Evolutionary conservation across 2,329 filamentous ascomycete species (phyloP).

Genomic region (Beauveria pseudobassiana): DNA sequence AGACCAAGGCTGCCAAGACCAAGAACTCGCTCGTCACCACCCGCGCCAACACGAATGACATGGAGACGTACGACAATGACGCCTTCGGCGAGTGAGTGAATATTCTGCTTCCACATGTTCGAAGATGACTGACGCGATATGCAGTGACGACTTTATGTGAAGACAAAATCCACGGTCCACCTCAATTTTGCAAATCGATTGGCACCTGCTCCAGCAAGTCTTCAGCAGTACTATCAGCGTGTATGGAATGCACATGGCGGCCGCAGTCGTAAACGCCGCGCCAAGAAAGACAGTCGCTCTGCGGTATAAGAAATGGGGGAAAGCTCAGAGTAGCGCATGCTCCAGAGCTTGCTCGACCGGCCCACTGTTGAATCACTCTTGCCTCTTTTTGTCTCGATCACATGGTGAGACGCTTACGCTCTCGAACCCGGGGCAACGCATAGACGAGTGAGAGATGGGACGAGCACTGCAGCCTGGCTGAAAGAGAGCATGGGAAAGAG

Average conservation of each 20-base stretch:
- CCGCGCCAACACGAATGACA: slow-evolving; percentile 58
- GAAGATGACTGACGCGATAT: background rate
- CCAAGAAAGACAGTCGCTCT: slow-evolving; percentile 1
- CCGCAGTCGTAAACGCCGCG: slow-evolving; percentile 2
- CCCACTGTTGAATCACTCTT: background rate
- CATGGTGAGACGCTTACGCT: background rate
- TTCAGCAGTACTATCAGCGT: slow-evolving; percentile 1
- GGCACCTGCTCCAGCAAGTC: background rate
- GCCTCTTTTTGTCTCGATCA: background rate
- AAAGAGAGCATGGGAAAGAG: background rate
- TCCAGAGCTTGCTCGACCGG: background rate
- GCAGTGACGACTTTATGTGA: slow-evolving; percentile 13
- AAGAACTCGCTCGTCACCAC: slow-evolving; percentile 74
- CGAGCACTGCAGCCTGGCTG: background rate
- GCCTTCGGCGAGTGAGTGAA: slow-evolving; percentile 71
- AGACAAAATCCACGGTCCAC: background rate
- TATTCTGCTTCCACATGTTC: background rate
- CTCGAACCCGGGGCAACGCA: background rate
- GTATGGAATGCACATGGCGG: background rate
- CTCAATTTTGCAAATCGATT: slow-evolving; percentile 1
- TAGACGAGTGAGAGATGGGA: background rate
- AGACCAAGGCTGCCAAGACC: slow-evolving; percentile 92
- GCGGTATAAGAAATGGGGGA: background rate
- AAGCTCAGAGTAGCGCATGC: background rate
- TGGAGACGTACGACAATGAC: slow-evolving; percentile 72